Conservation (phyloP, 164 flowering plant genomes). For the Echeveria elegans region DNA sequence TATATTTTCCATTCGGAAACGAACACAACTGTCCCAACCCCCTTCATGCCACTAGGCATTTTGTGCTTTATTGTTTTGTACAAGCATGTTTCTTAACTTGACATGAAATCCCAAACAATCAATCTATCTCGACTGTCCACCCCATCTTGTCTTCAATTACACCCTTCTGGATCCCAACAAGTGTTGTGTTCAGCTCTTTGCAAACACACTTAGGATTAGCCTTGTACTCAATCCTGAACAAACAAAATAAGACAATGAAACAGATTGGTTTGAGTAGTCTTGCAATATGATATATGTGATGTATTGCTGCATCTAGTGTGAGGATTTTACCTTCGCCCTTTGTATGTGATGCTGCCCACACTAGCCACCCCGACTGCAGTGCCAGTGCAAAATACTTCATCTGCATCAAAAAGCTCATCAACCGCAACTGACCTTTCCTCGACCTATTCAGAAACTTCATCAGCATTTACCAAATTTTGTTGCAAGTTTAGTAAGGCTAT, state of each 20-base stretch:
- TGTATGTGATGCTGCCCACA: constrained; percentile 62
- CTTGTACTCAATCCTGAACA: constrained; percentile 33
- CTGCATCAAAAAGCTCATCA: constrained; percentile 63
- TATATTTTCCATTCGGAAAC: too few relatives aligned
- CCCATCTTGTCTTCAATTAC: constrained; percentile 37
- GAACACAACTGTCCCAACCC: too few relatives aligned
- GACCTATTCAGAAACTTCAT: constrained; percentile 30
- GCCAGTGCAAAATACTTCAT: constrained; percentile 91
- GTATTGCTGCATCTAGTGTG: neutral
- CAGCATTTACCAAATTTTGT: neutral
- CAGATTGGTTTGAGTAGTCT: neutral
- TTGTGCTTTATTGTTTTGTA: neutral
- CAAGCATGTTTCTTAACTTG: neutral
- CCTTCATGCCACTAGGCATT: neutral
- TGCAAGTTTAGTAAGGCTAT: neutral
- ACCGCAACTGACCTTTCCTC: constrained; percentile 57
- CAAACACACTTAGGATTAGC: constrained; percentile 16
- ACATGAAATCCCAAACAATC: neutral
- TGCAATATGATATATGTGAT: too few relatives aligned
- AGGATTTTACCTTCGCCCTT: constrained; percentile 40
- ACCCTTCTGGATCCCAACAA: constrained; percentile 40
- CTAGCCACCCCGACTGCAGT: constrained; percentile 76
- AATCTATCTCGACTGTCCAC: constrained; percentile 34
- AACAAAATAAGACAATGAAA: too few relatives aligned
- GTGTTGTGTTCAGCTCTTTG: constrained; percentile 21